These are phyloP conservation scores for Colletotrichum incanum DNA, from an alignment of 2,329 filamentous ascomycete genomes.

Conservation along the genomic window DNA sequence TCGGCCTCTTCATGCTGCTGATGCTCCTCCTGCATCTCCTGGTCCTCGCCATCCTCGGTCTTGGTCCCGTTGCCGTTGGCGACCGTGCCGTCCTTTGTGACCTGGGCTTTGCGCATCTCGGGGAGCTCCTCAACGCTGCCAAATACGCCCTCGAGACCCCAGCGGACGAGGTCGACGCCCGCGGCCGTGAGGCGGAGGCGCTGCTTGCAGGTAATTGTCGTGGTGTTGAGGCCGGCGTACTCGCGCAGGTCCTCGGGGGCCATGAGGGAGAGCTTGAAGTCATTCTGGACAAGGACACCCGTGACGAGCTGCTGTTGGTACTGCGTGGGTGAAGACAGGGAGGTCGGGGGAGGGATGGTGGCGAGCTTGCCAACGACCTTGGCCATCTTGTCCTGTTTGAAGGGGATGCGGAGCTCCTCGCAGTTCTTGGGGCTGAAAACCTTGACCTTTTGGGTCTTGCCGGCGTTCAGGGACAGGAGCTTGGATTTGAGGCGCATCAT, in stretches of 20 bases:
- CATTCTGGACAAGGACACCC: constrained; percentile 95
- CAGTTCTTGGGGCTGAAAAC: constrained; percentile 96
- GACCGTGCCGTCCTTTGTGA: constrained; percentile 54
- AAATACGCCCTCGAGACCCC: constrained; percentile 95
- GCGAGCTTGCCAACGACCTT: constrained; percentile 97
- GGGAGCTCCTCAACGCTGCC: constrained; percentile 83
- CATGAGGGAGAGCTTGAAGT: constrained; percentile 98
- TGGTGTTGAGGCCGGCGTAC: constrained; percentile 97
- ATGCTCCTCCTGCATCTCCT: constrained; percentile 46
- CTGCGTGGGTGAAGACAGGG: constrained; percentile 51
- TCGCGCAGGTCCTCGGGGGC: constrained; percentile 95
- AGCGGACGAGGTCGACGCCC: constrained; percentile 90
- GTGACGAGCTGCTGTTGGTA: constrained; percentile 74
- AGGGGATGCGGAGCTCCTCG: constrained; percentile 94
- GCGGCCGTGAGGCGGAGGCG: constrained; percentile 90
- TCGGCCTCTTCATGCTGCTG: constrained; percentile 71
- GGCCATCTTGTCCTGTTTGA: constrained; percentile 94
- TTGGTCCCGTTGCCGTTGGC: constrained; percentile 55
- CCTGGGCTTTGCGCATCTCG: constrained; percentile 63
- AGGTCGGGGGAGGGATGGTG: constrained; percentile 78
- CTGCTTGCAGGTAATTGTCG: constrained; percentile 93
- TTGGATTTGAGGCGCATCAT: constrained; percentile 98
- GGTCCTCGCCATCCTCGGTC: constrained; percentile 53
- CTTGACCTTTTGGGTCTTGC: constrained; percentile 86
- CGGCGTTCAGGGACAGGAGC: constrained; percentile 90